These are phyloP conservation scores for Carallia brachiata DNA, from an alignment of 345 rosid genomes.

Conservation along the genomic window DNA sequence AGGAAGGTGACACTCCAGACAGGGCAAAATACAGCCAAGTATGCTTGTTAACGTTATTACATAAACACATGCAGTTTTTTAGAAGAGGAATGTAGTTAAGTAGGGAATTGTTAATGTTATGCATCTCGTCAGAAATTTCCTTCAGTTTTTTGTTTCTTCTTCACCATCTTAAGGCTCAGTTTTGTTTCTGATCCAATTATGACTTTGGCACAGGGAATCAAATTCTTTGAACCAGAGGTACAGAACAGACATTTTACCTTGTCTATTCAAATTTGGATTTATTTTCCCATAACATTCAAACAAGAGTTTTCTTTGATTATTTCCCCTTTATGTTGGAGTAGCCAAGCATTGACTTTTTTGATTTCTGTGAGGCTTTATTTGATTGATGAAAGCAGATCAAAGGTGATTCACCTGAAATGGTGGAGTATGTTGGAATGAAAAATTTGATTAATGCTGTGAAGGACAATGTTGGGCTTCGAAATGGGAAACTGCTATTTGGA, in stretches of 20 bases:
- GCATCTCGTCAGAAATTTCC: neutral
- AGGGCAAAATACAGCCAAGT: conserved; percentile 94
- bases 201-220: conserved; percentile 67
- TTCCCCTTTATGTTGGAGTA: neutral
- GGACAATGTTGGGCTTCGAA: conserved; percentile 62
- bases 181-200: conserved; percentile 19
- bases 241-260: conserved; percentile 16
- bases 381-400: conserved; percentile 58
- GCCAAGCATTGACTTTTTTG: neutral
- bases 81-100: no score
- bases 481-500: conserved; percentile 77
- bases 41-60: conserved; percentile 1
- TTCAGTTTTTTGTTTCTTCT: no score
- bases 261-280: conserved; percentile 15
- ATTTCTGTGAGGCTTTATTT: conserved; percentile 8
- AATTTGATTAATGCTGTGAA: conserved; percentile 78
- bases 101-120: neutral
- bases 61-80: neutral
- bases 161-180: neutral
- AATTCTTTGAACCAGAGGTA: conserved; percentile 99
- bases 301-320: conserved; percentile 7
- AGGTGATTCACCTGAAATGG: conserved; percentile 95
- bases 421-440: conserved; percentile 81
- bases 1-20: conserved; percentile 98
- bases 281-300: conserved; percentile 7